These are phyloP conservation scores for Rhizophlyctis rosea DNA, from an alignment of 192 early-diverging fungal genomes.

Conservation along the genomic window DNA sequence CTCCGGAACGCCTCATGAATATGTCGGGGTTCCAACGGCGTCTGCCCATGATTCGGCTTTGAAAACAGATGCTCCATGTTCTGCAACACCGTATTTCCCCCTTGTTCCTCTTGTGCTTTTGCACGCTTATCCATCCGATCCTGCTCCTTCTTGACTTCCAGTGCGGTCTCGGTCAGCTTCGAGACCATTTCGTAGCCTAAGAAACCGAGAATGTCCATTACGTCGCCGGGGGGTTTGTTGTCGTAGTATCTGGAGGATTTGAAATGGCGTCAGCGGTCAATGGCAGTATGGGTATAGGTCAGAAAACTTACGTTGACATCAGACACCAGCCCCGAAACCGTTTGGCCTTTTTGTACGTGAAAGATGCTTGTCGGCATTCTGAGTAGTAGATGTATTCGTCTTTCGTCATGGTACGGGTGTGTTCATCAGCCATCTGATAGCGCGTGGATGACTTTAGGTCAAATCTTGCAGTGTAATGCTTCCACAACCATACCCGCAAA, in stretches of 20 bases:
- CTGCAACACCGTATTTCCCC: constrained; percentile 36
- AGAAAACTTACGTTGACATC: constrained; percentile 59
- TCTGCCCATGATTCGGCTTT: constrained; percentile 71
- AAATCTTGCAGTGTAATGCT: too few relatives aligned
- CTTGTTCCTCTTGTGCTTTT: constrained; percentile 15
- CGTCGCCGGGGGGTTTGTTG: constrained; percentile 86
- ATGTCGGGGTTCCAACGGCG: constrained; percentile 78
- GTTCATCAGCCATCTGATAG: constrained; percentile 84
- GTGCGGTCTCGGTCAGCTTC: constrained; percentile 81
- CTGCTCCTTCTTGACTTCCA: constrained; percentile 48
- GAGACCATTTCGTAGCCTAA: constrained; percentile 93
- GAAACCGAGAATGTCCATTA: constrained; percentile 96
- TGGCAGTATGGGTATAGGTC: neutral
- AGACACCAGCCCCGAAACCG: constrained; percentile 94
- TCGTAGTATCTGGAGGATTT: constrained; percentile 67
- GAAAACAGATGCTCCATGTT: constrained; percentile 64
- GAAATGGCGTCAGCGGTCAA: neutral
- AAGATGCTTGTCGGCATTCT: constrained; percentile 96
- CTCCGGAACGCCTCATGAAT: constrained; percentile 92
- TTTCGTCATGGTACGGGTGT: constrained; percentile 91
- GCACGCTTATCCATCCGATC: constrained; percentile 30
- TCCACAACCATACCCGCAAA: constrained; percentile 47
- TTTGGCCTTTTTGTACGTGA: constrained; percentile 91
- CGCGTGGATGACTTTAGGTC: too few relatives aligned
- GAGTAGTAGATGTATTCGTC: constrained; percentile 99